These are phyloP conservation scores for Leucogyrophana mollusca DNA, from an alignment of 768 basidiomycete genomes.

Conservation along the genomic window DNA sequence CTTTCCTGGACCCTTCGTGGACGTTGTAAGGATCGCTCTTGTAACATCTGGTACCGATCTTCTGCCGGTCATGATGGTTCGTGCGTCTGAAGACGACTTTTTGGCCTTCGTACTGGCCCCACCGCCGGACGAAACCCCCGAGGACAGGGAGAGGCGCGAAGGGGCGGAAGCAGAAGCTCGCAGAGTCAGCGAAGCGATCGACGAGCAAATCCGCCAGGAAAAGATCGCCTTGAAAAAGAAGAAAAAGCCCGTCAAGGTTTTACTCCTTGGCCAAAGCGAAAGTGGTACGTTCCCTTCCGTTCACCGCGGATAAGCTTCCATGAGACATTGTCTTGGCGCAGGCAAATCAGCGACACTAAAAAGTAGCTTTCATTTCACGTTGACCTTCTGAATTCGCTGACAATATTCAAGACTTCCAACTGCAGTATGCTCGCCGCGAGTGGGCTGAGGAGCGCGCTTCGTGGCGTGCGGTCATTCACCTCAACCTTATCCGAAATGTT, in stretches of 20 bases:
- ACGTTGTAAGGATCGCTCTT: neutral
- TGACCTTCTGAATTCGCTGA: constrained; percentile 10
- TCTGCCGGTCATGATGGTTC: constrained; percentile 17
- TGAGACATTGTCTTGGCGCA: constrained; percentile 14
- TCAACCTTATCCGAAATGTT: constrained; percentile 78
- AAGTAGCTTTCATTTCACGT: constrained; percentile 41
- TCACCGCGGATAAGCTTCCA: constrained; percentile 12
- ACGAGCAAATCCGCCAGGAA: constrained; percentile 68
- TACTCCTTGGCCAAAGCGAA: constrained; percentile 76
- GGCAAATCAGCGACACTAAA: constrained; percentile 79
- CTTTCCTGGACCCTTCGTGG: neutral
- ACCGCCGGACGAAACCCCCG: constrained; percentile 59
- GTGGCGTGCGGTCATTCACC: constrained; percentile 75
- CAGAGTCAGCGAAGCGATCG: constrained; percentile 69
- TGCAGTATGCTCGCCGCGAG: constrained; percentile 67
- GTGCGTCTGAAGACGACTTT: constrained; percentile 55
- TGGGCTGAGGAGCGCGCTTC: constrained; percentile 68
- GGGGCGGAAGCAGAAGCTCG: constrained; percentile 62
- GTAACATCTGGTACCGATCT: neutral
- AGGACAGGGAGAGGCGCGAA: constrained; percentile 55
- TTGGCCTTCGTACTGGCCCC: constrained; percentile 60
- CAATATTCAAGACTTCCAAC: constrained; percentile 58
- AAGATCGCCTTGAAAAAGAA: constrained; percentile 55
- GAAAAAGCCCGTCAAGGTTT: constrained; percentile 68
- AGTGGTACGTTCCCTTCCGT: constrained; percentile 41